A percentile compares a stretch with the other conserved stretches of the same genome.
These are phyloP conservation scores for Volvariella surrecta DNA, from an alignment of 1,284 basidiomycete genomes.

Conservation along the genomic window DNA sequence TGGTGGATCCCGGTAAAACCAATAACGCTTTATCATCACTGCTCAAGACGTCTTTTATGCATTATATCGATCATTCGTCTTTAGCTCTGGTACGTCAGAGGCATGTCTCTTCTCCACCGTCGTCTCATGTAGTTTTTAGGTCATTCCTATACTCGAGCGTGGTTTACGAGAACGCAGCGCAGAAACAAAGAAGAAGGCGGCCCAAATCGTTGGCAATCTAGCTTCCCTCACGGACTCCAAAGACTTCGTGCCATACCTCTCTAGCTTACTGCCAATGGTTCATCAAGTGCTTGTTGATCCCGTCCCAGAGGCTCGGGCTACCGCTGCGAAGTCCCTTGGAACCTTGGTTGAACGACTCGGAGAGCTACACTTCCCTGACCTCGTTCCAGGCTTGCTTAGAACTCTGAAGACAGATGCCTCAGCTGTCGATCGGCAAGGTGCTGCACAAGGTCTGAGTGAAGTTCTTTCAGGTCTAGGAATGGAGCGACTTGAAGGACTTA, in stretches of 20 bases:
- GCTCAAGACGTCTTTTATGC: slow-evolving; percentile 93
- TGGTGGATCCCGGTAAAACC: slow-evolving; percentile 95
- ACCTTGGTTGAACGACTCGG: slow-evolving; percentile 95
- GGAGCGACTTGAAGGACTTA: slow-evolving; percentile 90
- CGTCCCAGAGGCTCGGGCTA: slow-evolving; percentile 95
- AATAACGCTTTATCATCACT: slow-evolving; percentile 76
- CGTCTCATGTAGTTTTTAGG: slow-evolving; percentile 31
- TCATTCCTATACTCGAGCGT: slow-evolving; percentile 93
- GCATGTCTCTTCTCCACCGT: slow-evolving; percentile 1
- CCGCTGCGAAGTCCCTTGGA: slow-evolving; percentile 96
- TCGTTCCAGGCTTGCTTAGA: slow-evolving; percentile 85
- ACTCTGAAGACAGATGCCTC: slow-evolving; percentile 92
- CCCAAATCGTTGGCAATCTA: slow-evolving; percentile 95
- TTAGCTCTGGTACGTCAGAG: slow-evolving; percentile 71
- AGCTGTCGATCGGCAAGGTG: slow-evolving; percentile 95
- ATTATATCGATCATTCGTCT: slow-evolving; percentile 98
- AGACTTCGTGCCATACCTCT: slow-evolving; percentile 95
- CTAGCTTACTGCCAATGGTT: slow-evolving; percentile 83
- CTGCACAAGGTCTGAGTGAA: slow-evolving; percentile 96
- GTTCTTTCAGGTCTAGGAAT: slow-evolving; percentile 94
- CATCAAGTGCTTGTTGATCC: slow-evolving; percentile 91
- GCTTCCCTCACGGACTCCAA: slow-evolving; percentile 92
- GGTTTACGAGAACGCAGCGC: slow-evolving; percentile 90
- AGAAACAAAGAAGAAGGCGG: slow-evolving; percentile 92
- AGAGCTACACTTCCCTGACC: slow-evolving; percentile 91